These are phyloP conservation scores for Orychophragmus violaceus DNA, from an alignment of 345 rosid species.

Conservation along the genomic window DNA sequence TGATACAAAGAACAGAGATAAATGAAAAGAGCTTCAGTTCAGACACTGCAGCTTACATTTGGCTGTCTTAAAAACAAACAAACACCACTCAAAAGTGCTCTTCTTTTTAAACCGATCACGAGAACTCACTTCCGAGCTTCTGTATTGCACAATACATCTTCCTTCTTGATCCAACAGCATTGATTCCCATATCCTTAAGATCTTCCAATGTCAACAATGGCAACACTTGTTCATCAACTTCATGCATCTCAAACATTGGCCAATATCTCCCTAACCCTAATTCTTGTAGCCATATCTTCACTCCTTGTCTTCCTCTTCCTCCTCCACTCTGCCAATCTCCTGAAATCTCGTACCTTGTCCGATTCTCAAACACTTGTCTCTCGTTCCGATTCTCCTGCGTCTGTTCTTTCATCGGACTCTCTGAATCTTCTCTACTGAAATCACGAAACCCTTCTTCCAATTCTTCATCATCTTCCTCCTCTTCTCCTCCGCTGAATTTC, in stretches of 20 bases:
- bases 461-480: conserved; percentile 46
- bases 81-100: background rate
- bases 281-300: conserved; percentile 19
- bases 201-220: conserved; percentile 81
- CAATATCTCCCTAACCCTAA: conserved; percentile 73
- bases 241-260: conserved; percentile 78
- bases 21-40: conserved; percentile 38
- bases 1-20: background rate
- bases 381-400: conserved; percentile 27
- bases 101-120: conserved; percentile 28
- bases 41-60: conserved; percentile 45
- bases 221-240: conserved; percentile 79
- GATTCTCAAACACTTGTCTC: background rate
- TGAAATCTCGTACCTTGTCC: conserved; percentile 33
- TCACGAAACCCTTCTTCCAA: conserved; percentile 45
- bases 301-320: conserved; percentile 32
- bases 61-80: conserved; percentile 29
- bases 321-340: conserved; percentile 44
- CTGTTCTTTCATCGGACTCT: conserved; percentile 59
- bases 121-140: conserved; percentile 72
- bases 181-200: conserved; percentile 87
- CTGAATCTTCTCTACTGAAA: conserved; percentile 60
- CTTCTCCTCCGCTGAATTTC: conserved; percentile 45
- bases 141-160: conserved; percentile 75
- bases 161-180: conserved; percentile 81